Percentiles rank a stretch among this genome's conserved stretches.
These are phyloP conservation scores for Schizochytrium sp. DNA, from an alignment of 108 stramenopile species.

Conservation along the genomic window DNA sequence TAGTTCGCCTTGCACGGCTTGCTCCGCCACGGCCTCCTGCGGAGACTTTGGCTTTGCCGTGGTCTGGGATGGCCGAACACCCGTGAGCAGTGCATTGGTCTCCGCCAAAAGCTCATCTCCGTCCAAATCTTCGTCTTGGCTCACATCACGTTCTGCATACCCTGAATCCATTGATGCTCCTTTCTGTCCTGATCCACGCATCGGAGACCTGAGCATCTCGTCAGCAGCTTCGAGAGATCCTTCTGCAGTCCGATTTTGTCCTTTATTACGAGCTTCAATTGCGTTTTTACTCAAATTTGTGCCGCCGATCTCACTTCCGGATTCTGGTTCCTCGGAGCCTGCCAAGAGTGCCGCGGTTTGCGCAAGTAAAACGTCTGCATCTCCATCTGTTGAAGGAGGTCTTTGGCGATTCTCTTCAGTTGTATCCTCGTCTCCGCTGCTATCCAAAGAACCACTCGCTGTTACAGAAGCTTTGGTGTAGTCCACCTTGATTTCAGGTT, in stretches of 20 bases:
- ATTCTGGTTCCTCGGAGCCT: not conserved
- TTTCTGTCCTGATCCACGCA: not conserved
- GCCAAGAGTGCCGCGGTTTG: constrained; percentile 15
- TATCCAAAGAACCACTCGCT: no score
- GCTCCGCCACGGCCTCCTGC: not conserved
- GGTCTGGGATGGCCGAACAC: not conserved
- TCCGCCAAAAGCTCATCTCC: constrained; percentile 11
- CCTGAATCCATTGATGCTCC: not conserved
- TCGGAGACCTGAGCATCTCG: not conserved
- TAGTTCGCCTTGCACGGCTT: not conserved
- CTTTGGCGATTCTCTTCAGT: not conserved
- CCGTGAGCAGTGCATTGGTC: not conserved
- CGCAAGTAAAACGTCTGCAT: constrained; percentile 17
- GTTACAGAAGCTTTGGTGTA: no score
- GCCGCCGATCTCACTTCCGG: not conserved
- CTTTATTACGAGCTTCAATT: not conserved
- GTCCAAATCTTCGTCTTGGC: not conserved
- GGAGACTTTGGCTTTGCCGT: no score
- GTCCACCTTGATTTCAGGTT: no score
- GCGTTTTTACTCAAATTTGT: not conserved
- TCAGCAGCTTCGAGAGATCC: not conserved
- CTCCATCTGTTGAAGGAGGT: not conserved
- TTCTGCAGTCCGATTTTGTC: not conserved
- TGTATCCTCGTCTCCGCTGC: no score
- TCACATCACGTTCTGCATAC: not conserved